Base-by-base conservation (phyloP, 2,329 filamentous ascomycete genomes). In the Nigrospora osmanthi region DNA sequence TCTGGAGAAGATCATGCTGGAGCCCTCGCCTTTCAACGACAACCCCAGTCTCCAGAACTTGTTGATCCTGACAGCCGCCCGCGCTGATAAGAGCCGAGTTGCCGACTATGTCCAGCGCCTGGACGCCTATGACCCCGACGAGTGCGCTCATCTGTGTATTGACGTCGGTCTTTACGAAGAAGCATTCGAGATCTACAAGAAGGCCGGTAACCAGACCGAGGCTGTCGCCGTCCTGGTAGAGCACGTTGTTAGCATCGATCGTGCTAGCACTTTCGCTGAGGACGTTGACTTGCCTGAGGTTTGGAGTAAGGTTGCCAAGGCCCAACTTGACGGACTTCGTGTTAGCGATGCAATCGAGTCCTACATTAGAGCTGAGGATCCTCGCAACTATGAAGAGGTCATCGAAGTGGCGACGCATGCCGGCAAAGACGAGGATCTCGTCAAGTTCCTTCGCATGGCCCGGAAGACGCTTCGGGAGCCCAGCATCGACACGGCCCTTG, bases 171-270 rank as follows among this genome's bases (percentile, higher is more conserved):
- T 98, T 54, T 88, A 87, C 59, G 94, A 98, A 66, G 94, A 98
- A 67, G 93, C 93, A 2, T 96, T 98, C 55, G 89, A 96, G 69
- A 93, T 98, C 55, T 95, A 89, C 78, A 97, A 97, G 81, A 98
- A 98, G 79, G 87, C 90, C 54, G 83, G 85, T 61, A 89, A 95
- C 68, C 89, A 95, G 66, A 74, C 79, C 44, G 85, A 87, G 41
- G 93, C 94, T 30, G 87, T 87, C 56, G 86, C 91, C 52, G 93
- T 98, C 30, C 81, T 98, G 6, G 87, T 98, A 23, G 93, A 98
- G 60, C 84, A 98, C 60, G 83, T 98, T 57, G 91, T 98, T 59
- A 96, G 89, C 75, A 97, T 98, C 57, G 94, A 98, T 64, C 87
- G 93, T 51, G 93, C 93, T 5, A 90, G 95, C 61, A 88, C 89